Percentiles rank a stretch among this genome's conserved stretches.
Evolutionary conservation across 257 asterid species (phyloP).

Genomic region (Solanum pimpinellifolium): DNA sequence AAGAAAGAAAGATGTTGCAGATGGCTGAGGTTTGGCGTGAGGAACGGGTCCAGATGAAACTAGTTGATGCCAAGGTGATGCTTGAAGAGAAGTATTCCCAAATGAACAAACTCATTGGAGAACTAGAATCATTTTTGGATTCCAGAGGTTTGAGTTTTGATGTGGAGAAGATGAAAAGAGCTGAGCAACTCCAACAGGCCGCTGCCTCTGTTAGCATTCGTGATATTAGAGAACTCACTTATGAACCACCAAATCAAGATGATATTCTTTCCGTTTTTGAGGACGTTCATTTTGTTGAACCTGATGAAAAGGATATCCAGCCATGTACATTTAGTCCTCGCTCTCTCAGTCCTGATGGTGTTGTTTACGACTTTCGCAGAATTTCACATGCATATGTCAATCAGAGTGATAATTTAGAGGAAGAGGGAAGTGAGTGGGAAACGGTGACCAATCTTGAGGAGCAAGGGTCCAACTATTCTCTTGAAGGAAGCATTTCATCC

Average conservation of each 20-base stretch:
- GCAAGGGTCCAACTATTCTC: conserved; percentile 51
- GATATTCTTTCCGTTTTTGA: conserved; percentile 45
- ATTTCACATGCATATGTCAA: conserved; percentile 14
- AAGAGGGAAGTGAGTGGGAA: conserved; percentile 70
- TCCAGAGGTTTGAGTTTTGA: conserved; percentile 11
- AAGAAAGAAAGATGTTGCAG: conserved; percentile 69
- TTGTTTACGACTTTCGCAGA: conserved; percentile 5
- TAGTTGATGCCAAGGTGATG: conserved; percentile 58
- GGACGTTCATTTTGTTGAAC: conserved; percentile 22
- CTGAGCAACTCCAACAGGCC: conserved; percentile 36
- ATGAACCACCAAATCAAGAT: conserved; percentile 45
- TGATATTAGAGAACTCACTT: conserved; percentile 43
- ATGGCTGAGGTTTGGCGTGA: conserved; percentile 83
- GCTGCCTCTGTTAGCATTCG: conserved; percentile 37
- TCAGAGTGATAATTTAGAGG: conserved; percentile 36
- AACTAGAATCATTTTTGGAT: conserved; percentile 31
- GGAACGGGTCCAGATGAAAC: conserved; percentile 69
- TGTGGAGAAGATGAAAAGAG: conserved; percentile 35
- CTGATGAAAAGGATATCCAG: conserved; percentile 32
- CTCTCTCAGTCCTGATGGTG: conserved; percentile 26
- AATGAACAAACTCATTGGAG: conserved; percentile 42
- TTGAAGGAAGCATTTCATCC: conserved; percentile 44
- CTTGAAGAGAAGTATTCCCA: conserved; percentile 50
- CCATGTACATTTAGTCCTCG: conserved; percentile 27
- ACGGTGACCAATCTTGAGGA: conserved; percentile 58